These are phyloP conservation scores for Aspergillus aculeatus DNA, from an alignment of 2,329 filamentous ascomycete genomes.

Conservation along the genomic window DNA sequence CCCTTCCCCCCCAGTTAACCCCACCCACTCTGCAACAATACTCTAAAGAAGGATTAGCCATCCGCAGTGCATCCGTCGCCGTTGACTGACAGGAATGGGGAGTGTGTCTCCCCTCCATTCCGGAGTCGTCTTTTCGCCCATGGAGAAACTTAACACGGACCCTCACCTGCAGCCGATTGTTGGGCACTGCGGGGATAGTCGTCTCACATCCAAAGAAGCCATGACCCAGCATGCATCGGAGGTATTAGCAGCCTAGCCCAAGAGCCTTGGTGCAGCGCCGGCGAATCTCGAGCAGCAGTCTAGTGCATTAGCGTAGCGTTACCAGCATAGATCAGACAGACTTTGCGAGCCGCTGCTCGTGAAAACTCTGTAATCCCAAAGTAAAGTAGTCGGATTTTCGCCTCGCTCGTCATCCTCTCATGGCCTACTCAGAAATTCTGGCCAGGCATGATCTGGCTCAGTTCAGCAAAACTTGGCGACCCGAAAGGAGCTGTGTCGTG, in stretches of 20 bases:
- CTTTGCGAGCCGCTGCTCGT: slow-evolving; percentile 8
- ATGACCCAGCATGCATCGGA: slow-evolving; percentile 9
- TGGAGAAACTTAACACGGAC: slow-evolving; percentile 8
- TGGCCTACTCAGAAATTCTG: neutral
- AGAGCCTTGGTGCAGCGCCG: slow-evolving; percentile 9
- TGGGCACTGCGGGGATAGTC: slow-evolving; percentile 10
- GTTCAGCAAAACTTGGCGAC: neutral
- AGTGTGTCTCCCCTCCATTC: neutral
- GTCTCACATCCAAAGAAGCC: slow-evolving; percentile 1
- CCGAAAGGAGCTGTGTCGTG: neutral
- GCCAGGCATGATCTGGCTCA: neutral
- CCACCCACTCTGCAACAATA: slow-evolving; percentile 22
- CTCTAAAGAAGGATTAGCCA: slow-evolving; percentile 1
- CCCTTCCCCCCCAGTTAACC: slow-evolving; percentile 17
- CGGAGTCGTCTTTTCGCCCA: neutral
- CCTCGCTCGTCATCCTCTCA: neutral
- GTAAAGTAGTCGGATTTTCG: neutral
- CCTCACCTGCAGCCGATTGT: slow-evolving; percentile 10
- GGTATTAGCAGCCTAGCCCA: slow-evolving; percentile 1
- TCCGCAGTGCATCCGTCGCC: slow-evolving; percentile 9
- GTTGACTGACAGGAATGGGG: neutral
- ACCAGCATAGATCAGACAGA: slow-evolving; percentile 2
- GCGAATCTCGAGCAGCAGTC: slow-evolving; percentile 17
- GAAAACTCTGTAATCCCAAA: neutral
- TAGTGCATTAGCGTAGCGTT: slow-evolving; percentile 18